Percentiles rank a stretch among this genome's conserved stretches.
Conservation (phyloP, 2,329 filamentous ascomycete species). For the Diatrype stigma region DNA sequence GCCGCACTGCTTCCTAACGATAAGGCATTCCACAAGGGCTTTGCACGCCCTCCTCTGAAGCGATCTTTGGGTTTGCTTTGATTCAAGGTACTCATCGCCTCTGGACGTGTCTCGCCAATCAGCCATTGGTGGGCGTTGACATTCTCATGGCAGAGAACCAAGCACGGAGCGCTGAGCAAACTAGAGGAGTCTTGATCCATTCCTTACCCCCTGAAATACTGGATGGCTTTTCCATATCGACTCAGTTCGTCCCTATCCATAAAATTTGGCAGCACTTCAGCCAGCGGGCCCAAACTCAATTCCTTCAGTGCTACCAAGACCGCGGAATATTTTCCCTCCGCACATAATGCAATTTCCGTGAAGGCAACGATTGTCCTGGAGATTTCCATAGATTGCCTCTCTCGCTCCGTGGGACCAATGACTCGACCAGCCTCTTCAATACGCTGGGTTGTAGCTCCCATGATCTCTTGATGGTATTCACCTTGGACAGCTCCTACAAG, state of each 20-base stretch:
- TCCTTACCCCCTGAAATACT: not conserved
- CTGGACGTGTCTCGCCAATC: not conserved
- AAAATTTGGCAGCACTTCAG: not conserved
- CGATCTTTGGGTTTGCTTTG: conserved; percentile 12
- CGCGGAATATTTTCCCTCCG: not conserved
- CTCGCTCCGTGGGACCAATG: not conserved
- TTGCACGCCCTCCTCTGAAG: conserved; percentile 14
- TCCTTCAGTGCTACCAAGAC: not conserved
- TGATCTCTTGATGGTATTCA: not conserved
- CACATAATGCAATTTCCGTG: not conserved
- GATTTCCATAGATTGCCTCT: not conserved
- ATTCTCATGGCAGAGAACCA: conserved; percentile 20
- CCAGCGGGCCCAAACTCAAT: not conserved
- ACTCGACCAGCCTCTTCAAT: not conserved
- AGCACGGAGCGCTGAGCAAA: conserved; percentile 9
- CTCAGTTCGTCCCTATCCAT: not conserved
- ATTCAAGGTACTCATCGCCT: conserved; percentile 13
- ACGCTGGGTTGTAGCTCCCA: not conserved
- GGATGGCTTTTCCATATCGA: not conserved
- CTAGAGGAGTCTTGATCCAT: not conserved
- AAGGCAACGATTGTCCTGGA: not conserved
- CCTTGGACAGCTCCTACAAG: not conserved
- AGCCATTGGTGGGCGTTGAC: conserved; percentile 9
- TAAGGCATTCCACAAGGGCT: conserved; percentile 15
- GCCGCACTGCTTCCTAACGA: conserved; percentile 16